Conservation (phyloP, 169 alveolate species). For the Plasmodium gallinaceum region DNA sequence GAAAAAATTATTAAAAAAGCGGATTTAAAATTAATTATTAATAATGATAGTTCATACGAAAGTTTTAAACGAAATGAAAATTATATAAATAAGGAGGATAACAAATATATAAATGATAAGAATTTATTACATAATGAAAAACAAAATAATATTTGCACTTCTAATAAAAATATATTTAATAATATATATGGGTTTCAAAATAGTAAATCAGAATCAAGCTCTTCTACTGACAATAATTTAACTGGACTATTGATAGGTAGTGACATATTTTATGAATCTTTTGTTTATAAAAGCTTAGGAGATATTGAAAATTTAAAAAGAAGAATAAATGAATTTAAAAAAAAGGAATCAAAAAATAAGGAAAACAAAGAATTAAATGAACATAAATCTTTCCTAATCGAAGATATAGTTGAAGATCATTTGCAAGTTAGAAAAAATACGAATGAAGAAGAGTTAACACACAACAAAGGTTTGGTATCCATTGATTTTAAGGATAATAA, state of each 20-base stretch:
- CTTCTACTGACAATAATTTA: slow-evolving; percentile 40
- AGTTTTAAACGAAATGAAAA: not conserved
- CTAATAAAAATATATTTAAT: slow-evolving; percentile 60
- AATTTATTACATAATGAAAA: slow-evolving; percentile 9
- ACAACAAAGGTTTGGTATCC: too few relatives aligned
- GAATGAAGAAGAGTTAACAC: not conserved
- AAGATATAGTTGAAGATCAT: not conserved
- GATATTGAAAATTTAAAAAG: slow-evolving; percentile 29
- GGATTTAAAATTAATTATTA: slow-evolving; percentile 21
- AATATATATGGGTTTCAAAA: slow-evolving; percentile 49
- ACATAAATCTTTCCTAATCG: not conserved
- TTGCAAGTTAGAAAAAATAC: not conserved
- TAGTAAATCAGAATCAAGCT: slow-evolving; percentile 25
- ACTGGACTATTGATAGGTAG: slow-evolving; percentile 31
- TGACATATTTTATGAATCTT: slow-evolving; percentile 62
- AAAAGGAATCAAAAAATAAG: slow-evolving; percentile 6
- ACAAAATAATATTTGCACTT: slow-evolving; percentile 19
- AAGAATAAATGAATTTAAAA: not conserved
- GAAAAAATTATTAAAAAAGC: slow-evolving; percentile 33
- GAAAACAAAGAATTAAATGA: not conserved
- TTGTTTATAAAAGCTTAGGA: slow-evolving; percentile 48
- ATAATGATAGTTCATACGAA: slow-evolving; percentile 1
- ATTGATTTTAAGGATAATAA: not conserved
- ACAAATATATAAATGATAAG: not conserved
- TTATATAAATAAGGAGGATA: not conserved